These are phyloP conservation scores for Ascochyta viciae-villosae DNA, from an alignment of 2,329 filamentous ascomycete genomes.

Conservation along the genomic window DNA sequence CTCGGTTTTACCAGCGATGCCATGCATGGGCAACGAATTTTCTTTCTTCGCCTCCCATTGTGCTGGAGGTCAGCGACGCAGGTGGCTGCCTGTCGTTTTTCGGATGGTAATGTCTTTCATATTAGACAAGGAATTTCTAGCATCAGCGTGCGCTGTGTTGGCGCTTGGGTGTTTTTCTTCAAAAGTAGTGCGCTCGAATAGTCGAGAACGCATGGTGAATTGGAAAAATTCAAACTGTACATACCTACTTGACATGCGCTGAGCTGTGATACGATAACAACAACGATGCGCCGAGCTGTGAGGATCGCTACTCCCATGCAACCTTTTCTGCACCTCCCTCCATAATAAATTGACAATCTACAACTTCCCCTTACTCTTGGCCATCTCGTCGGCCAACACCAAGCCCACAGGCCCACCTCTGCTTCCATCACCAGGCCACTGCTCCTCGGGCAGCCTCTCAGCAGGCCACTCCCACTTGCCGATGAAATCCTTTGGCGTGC, in stretches of 20 bases:
- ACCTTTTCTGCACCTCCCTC: background rate
- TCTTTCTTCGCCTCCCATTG: background rate
- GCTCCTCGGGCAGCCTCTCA: slow-evolving; percentile 48
- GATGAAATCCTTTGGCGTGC: slow-evolving; percentile 58
- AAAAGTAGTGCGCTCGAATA: background rate
- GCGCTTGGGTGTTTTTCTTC: background rate
- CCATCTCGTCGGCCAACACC: slow-evolving; percentile 52
- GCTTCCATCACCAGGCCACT: slow-evolving; percentile 49
- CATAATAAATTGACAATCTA: slow-evolving; percentile 15
- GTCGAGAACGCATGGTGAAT: background rate
- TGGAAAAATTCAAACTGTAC: background rate
- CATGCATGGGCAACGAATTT: background rate
- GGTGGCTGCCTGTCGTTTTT: slow-evolving; percentile 2
- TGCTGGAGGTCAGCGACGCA: background rate
- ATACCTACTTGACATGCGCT: background rate
- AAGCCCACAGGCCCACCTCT: slow-evolving; percentile 48
- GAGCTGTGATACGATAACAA: background rate
- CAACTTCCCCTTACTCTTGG: slow-evolving; percentile 41
- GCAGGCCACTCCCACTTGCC: slow-evolving; percentile 67
- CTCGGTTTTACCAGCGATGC: slow-evolving; percentile 3
- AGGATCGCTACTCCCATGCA: slow-evolving; percentile 7
- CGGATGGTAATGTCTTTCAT: slow-evolving; percentile 5
- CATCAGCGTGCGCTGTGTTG: slow-evolving; percentile 9
- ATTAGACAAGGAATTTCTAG: background rate
- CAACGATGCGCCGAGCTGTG: slow-evolving; percentile 1